These are phyloP conservation scores for Chlamydomonas eustigma DNA, from an alignment of 139 green algal genomes.

Conservation along the genomic window DNA sequence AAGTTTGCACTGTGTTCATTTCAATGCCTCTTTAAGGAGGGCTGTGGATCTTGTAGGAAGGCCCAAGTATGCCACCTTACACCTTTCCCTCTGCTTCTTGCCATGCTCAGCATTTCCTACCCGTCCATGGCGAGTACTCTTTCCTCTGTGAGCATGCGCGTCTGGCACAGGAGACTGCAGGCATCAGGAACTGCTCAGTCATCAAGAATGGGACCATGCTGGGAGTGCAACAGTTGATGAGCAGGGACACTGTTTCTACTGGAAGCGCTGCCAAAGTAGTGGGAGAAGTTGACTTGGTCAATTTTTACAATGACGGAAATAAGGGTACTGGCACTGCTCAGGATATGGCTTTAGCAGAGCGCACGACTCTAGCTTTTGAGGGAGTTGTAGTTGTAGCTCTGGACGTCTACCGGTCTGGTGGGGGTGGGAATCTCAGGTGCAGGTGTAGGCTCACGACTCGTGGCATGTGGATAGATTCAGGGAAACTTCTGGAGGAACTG, in stretches of 20 bases:
- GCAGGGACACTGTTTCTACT: conserved; percentile 52
- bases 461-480: conserved; percentile 87
- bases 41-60: no score
- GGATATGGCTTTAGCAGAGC: conserved; percentile 88
- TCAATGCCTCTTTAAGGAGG: no score
- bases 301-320: conserved; percentile 93
- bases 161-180: conserved; percentile 61
- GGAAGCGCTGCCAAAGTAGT: conserved; percentile 42
- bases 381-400: conserved; percentile 86
- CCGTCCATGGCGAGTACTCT: conserved; percentile 95
- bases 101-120: conserved; percentile 95
- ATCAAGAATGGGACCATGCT: conserved; percentile 98
- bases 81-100: conserved; percentile 2
- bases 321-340: conserved; percentile 27
- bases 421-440: conserved; percentile 17
- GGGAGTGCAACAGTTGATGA: conserved; percentile 74
- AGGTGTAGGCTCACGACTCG: conserved; percentile 75
- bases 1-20: no score
- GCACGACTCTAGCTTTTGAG: conserved; percentile 77
- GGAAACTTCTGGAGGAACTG: conserved; percentile 68
- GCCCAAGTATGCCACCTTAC: neutral
- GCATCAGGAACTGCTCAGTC: conserved; percentile 59
- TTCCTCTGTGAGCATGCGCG: conserved; percentile 92
- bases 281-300: conserved; percentile 40
- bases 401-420: conserved; percentile 48